These are phyloP conservation scores for Flaveria linearis DNA, from an alignment of 129 eudicot genomes.

Conservation along the genomic window DNA sequence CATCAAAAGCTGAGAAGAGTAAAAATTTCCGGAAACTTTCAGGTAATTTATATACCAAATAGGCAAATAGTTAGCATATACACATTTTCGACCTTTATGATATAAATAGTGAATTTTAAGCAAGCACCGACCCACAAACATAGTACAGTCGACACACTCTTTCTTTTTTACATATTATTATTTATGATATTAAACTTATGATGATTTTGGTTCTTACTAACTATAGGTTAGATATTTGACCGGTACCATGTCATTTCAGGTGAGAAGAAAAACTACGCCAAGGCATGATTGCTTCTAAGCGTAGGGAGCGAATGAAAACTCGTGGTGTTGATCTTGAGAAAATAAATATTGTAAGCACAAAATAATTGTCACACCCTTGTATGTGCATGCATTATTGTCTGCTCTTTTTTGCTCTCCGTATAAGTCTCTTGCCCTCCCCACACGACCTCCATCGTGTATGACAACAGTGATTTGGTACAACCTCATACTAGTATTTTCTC, in stretches of 20 bases:
- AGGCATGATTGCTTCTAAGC: conserved; percentile 71
- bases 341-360: conserved; percentile 68
- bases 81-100: background rate
- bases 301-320: conserved; percentile 73
- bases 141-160: background rate
- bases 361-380: background rate
- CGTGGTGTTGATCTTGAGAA: conserved; percentile 89
- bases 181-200: background rate
- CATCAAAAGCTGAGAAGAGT: conserved; percentile 65
- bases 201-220: background rate
- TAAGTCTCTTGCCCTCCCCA: conserved; percentile 9
- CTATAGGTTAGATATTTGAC: background rate
- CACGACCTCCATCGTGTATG: background rate
- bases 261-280: conserved; percentile 83
- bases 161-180: background rate
- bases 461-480: background rate
- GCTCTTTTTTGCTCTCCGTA: background rate
- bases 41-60: conserved; percentile 42
- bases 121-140: conserved; percentile 6
- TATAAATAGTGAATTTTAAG: background rate
- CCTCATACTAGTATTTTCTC: background rate
- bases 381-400: background rate
- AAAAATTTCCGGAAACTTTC: conserved; percentile 56
- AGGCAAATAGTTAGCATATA: background rate
- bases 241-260: conserved; percentile 47